These are phyloP conservation scores for Epichloe typhina DNA, from an alignment of 2,329 filamentous ascomycete genomes.

Conservation along the genomic window DNA sequence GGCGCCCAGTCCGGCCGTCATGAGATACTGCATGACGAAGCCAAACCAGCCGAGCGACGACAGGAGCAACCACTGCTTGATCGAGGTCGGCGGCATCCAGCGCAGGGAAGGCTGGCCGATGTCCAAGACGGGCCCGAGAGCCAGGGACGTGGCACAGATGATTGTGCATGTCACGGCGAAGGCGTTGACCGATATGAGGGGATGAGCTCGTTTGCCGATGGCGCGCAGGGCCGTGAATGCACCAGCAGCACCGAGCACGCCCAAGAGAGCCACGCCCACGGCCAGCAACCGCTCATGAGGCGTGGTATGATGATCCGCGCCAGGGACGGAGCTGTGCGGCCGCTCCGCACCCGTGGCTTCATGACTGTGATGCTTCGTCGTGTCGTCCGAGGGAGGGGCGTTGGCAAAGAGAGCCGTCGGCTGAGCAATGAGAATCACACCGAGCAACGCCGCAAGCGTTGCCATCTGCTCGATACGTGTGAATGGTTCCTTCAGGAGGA, in stretches of 20 bases:
- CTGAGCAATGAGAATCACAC: constrained; percentile 72
- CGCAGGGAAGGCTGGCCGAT: constrained; percentile 32
- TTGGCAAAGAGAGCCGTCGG: constrained; percentile 44
- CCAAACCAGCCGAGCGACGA: constrained; percentile 58
- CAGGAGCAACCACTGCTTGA: constrained; percentile 52
- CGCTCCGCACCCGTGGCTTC: not conserved
- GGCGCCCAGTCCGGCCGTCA: constrained; percentile 62
- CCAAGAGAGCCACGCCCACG: constrained; percentile 58
- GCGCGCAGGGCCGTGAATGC: constrained; percentile 66
- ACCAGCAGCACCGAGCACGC: constrained; percentile 61
- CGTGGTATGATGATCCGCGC: constrained; percentile 29
- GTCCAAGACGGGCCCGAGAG: constrained; percentile 31
- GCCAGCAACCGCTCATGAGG: constrained; percentile 55
- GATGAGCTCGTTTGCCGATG: constrained; percentile 68
- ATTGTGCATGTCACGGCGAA: constrained; percentile 60
- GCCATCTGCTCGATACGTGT: constrained; percentile 65
- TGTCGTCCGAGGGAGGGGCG: constrained; percentile 4
- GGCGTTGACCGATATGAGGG: constrained; percentile 77
- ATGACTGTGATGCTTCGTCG: not conserved
- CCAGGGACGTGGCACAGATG: constrained; percentile 50
- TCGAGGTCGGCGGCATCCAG: constrained; percentile 27
- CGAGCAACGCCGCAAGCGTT: constrained; percentile 59
- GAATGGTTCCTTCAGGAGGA: constrained; percentile 64
- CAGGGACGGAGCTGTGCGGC: constrained; percentile 11
- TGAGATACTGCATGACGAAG: constrained; percentile 75